phyloP scores from a whole-genome alignment of 1,139 yeast genomes.

The Kurtzmaniella quercitrusa region DNA sequence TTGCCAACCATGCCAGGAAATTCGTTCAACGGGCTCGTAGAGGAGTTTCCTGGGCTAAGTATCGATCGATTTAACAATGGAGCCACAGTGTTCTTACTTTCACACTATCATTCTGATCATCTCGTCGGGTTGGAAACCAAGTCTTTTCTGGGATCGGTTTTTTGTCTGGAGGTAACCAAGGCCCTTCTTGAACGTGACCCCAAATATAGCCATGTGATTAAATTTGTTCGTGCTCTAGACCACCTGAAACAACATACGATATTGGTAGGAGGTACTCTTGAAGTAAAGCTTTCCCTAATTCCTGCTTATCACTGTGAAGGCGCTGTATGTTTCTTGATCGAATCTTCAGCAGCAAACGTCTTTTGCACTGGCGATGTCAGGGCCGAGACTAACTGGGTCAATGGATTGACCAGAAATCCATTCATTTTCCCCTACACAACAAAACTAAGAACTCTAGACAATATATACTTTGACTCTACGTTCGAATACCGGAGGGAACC shows the following conservation, averaged over 20 bases:
- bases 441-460: conserved; percentile 32
- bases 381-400: conserved; percentile 54
- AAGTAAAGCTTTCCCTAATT: conserved; percentile 22
- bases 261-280: conserved; percentile 9
- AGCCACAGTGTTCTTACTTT: conserved; percentile 32
- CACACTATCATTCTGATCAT: conserved; percentile 60
- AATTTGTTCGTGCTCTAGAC: conserved; percentile 18
- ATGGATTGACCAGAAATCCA: conserved; percentile 28
- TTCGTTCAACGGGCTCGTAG: conserved; percentile 24
- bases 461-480: conserved; percentile 55
- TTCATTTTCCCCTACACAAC: conserved; percentile 40
- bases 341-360: conserved; percentile 28
- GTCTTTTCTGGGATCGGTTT: conserved; percentile 39
- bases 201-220: conserved; percentile 19
- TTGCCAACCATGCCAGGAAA: conserved; percentile 11
- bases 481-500: conserved; percentile 51
- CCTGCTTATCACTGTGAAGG: conserved; percentile 63
- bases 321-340: conserved; percentile 51
- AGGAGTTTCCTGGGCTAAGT: conserved; percentile 32
- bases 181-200: conserved; percentile 22
- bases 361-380: conserved; percentile 58
- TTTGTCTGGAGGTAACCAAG: conserved; percentile 48
- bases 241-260: conserved; percentile 23
- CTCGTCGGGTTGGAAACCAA: conserved; percentile 41
- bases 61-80: conserved; percentile 42